Conservation (phyloP, 2,329 filamentous ascomycete species). For the Leptographium wingfieldii region DNA sequence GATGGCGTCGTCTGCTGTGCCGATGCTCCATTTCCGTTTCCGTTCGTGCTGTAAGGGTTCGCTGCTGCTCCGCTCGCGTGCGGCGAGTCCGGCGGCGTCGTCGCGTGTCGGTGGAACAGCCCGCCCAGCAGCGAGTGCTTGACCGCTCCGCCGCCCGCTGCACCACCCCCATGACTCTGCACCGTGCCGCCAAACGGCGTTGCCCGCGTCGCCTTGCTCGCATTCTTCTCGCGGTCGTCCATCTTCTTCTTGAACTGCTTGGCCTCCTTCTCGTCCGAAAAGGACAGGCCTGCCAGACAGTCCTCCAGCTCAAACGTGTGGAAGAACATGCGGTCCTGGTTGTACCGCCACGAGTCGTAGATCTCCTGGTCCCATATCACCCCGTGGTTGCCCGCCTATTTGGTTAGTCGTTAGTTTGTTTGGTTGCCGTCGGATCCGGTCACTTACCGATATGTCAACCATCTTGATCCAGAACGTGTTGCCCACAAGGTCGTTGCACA, state of each 20-base stretch:
- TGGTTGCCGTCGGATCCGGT: conserved; percentile 1
- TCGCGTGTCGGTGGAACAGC: conserved; percentile 48
- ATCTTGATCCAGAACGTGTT: conserved; percentile 97
- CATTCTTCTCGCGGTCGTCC: conserved; percentile 89
- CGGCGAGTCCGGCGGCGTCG: conserved; percentile 45
- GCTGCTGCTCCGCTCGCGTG: conserved; percentile 16
- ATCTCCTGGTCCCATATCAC: conserved; percentile 98
- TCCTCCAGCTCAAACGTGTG: conserved; percentile 94
- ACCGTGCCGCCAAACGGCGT: conserved; percentile 55
- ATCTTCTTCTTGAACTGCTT: conserved; percentile 97
- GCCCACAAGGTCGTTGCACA: conserved; percentile 88
- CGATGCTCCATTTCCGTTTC: conserved; percentile 25
- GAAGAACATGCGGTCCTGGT: conserved; percentile 95
- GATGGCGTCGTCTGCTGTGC: conserved; percentile 23
- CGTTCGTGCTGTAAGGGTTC: conserved; percentile 15
- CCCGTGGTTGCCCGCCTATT: conserved; percentile 51
- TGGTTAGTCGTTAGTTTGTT: conserved; percentile 30
- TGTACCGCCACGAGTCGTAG: conserved; percentile 88
- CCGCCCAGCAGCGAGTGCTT: conserved; percentile 41
- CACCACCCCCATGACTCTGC: conserved; percentile 20
- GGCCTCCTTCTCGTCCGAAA: conserved; percentile 94
- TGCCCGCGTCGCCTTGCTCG: conserved; percentile 70
- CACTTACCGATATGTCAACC: conserved; percentile 81
- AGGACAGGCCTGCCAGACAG: conserved; percentile 80
- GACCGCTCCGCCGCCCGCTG: conserved; percentile 14